phyloP scores from a whole-genome alignment of 176 grass and related monocot species.

The Coix lacrymajobi region DNA sequence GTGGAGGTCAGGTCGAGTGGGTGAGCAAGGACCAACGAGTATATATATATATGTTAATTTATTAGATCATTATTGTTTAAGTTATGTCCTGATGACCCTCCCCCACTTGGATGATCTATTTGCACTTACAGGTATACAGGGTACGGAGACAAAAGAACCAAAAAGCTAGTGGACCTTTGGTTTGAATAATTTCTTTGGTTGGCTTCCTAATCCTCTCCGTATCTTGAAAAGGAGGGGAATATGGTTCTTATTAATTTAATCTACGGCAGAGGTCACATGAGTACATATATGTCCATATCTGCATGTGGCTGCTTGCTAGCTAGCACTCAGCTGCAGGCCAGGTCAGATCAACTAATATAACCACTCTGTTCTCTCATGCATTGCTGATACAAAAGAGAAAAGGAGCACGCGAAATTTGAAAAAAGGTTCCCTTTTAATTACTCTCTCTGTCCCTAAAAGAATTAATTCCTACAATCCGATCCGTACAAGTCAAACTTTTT shows the following conservation, averaged over 20 bases:
- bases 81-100: background rate
- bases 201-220: conserved; percentile 17
- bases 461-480: too few species aligned
- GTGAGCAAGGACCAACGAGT: background rate
- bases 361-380: background rate
- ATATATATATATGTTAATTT: background rate
- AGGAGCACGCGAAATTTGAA: background rate
- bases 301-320: background rate
- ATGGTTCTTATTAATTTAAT: background rate
- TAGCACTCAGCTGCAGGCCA: background rate
- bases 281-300: background rate
- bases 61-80: background rate
- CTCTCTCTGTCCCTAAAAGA: too few species aligned
- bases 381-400: background rate
- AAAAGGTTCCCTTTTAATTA: background rate
- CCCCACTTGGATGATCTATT: conserved; percentile 12
- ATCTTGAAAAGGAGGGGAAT: conserved; percentile 20
- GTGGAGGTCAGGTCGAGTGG: background rate
- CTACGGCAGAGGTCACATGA: background rate
- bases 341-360: conserved; percentile 10
- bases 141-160: conserved; percentile 3
- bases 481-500: too few species aligned
- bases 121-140: background rate
- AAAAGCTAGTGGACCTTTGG: conserved; percentile 4
- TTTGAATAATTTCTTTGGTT: background rate